Base-by-base conservation (phyloP, 108 stramenopile species). In the Skeletonema marinoi region DNA sequence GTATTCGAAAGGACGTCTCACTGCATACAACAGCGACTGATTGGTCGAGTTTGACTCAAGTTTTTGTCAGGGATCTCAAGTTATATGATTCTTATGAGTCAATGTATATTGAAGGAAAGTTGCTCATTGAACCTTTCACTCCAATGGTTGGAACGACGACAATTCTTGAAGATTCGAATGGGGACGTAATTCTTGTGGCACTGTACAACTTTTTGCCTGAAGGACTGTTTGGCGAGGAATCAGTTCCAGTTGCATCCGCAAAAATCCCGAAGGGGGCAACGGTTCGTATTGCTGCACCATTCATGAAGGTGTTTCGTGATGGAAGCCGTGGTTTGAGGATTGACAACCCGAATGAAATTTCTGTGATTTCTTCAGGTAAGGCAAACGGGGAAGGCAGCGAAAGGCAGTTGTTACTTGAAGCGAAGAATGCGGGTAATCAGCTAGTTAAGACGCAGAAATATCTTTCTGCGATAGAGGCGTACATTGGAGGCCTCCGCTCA, bases 101-200 rank as follows among this genome's bases (percentile, higher is more conserved):
- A 32, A 64, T 17, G 32, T 71, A 71, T 32, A 46, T 77, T 30
- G 76, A 77, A 25, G 76, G 76, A 31, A 71, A 59, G 70, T 19
- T 77, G n/a, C 33, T 77, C 11, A 36, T 46, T 21, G 70, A 77
- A 19, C 68, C 68, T 19, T 77, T 77, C 32, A 77, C 76, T 13
- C 76, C 76, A 29, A 11, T 71, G 70, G 76, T 77, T 33, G 76
- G 76, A n/a, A 71, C 70, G 14, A 77, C 70, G 25, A 77, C 76
- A 19, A 70, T 77, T 33, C 60, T 77, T 0, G 76, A 77, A 31
- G 76, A 77, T 65, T 16, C 32, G 11, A 1, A 77, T 5, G 76
- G 76, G 16, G 70, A 77, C 2, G 70, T 71, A 13, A 32, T 77
- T 17, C 31, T 41, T 4, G 21, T 77, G 1, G 68, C 69, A 2